phyloP scores from a whole-genome alignment of 2,329 filamentous ascomycete genomes.

The Pseudogymnoascus sp. region DNA sequence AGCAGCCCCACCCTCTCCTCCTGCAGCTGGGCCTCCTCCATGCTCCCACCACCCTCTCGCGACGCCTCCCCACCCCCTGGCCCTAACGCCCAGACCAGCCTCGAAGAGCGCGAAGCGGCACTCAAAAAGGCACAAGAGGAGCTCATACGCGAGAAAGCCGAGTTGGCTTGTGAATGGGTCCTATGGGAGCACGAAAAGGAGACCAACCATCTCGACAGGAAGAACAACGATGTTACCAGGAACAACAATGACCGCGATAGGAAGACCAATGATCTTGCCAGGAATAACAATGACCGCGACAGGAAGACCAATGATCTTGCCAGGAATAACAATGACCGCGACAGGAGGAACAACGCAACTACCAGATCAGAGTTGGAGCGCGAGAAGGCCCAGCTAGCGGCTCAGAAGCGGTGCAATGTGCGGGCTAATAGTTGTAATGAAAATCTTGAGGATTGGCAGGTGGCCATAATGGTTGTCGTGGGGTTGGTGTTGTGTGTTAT shows the following conservation, averaged over 20 bases:
- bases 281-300: no score
- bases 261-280: no score
- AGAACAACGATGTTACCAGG: no score
- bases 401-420: not conserved
- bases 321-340: not conserved
- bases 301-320: not conserved
- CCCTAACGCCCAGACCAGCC: not conserved
- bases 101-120: not conserved
- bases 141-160: not conserved
- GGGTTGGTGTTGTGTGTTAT: not conserved
- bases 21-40: not conserved
- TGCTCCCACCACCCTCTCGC: not conserved
- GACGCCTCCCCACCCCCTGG: not conserved
- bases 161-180: not conserved
- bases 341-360: not conserved
- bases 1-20: not conserved
- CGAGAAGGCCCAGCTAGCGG: not conserved
- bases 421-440: no score
- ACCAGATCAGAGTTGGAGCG: not conserved
- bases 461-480: no score
- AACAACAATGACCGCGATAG: no score
- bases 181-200: not conserved
- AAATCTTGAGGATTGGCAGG: accelerated
- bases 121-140: not conserved
- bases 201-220: not conserved